These are phyloP conservation scores for Moesziomyces globuligerus DNA, from an alignment of 1,284 basidiomycete species.

Conservation along the genomic window DNA sequence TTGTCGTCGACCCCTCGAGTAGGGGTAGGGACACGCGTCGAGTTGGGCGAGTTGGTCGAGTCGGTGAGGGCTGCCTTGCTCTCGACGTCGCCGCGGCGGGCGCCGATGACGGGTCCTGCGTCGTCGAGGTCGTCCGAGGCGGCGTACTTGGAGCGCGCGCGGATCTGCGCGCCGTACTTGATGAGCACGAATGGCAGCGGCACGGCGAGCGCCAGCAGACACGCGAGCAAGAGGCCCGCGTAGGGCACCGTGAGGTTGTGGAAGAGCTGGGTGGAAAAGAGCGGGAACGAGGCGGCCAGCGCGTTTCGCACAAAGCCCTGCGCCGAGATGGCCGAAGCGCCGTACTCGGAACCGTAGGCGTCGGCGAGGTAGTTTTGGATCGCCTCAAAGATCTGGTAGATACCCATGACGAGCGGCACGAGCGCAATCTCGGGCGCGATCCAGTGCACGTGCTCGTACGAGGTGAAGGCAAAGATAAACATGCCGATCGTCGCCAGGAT, in stretches of 20 bases:
- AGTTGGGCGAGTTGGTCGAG: conserved; percentile 21
- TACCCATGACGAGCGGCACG: conserved; percentile 53
- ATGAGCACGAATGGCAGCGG: conserved; percentile 56
- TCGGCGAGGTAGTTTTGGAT: conserved; percentile 55
- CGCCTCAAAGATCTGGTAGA: conserved; percentile 58
- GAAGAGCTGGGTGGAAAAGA: conserved; percentile 60
- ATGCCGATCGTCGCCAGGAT: conserved; percentile 51
- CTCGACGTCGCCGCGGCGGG: conserved; percentile 36
- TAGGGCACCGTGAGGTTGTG: conserved; percentile 48
- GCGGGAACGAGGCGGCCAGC: conserved; percentile 50
- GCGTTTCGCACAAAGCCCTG: conserved; percentile 57
- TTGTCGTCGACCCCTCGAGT: conserved; percentile 19
- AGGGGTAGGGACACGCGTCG: conserved; percentile 29
- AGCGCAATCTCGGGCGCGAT: conserved; percentile 56
- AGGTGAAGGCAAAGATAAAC: conserved; percentile 58
- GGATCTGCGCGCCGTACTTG: conserved; percentile 53
- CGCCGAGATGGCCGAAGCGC: conserved; percentile 51
- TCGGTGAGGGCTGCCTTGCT: conserved; percentile 18
- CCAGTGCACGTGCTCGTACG: conserved; percentile 56
- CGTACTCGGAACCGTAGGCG: conserved; percentile 48
- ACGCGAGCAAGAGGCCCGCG: conserved; percentile 52
- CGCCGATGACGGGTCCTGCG: conserved; percentile 43
- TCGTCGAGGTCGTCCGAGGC: conserved; percentile 40
- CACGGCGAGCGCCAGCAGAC: conserved; percentile 43
- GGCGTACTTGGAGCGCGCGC: conserved; percentile 54